Evolutionary conservation across 2,329 filamentous ascomycete genomes (phyloP), one percentile per base, ranked within the genome.

Genomic region (Ascocoryne sarcoides): DNA sequence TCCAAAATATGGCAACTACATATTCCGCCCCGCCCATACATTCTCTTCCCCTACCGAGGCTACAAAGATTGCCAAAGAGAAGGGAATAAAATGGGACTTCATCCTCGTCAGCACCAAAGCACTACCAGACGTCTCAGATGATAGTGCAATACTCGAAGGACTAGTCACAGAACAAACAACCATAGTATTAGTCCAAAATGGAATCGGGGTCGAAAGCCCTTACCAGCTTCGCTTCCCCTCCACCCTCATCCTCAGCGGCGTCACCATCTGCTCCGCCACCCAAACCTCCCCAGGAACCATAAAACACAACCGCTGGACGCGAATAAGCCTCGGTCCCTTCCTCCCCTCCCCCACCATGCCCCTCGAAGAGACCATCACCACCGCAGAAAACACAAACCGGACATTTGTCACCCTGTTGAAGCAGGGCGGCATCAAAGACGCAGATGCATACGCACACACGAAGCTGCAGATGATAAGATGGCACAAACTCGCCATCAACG

Each of bases 401-500:
- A 60, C 60, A 2, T 69, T 84, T 42, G 64, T 65, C 5, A 59
- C 64, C 10, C 62, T 72, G n/a, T 43, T 62, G 8, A 39, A 52
- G 21, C 46, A 46, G 12, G 80, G 79, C 28, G 73, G 73, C 2
- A 75, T 86, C 48, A 70, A 70, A 43, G 82, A 86, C 59, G 77
- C 79, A 4, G 73, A 79, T 45, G 65, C 71, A 5, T 76, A 81
- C 51, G 69, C 74, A 34, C 78, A 84, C 58, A 64, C 76, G 21
- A 79, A 76, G 44, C 65, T 86, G 33, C 82, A 86, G 60, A 71
- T 76, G 31, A 73, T 85, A 14, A 69, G 82, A 17, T 86, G 82
- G 82, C 81, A 85, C 60, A 86, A 86, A 60, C 74, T 85, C 46
- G 80, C 78, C 52, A 84, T 86, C 65, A 86, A 86, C 59, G 78